Evolutionary conservation across 352 stramenopile genomes (phyloP).

Genomic region (Phytophthora capsici): DNA sequence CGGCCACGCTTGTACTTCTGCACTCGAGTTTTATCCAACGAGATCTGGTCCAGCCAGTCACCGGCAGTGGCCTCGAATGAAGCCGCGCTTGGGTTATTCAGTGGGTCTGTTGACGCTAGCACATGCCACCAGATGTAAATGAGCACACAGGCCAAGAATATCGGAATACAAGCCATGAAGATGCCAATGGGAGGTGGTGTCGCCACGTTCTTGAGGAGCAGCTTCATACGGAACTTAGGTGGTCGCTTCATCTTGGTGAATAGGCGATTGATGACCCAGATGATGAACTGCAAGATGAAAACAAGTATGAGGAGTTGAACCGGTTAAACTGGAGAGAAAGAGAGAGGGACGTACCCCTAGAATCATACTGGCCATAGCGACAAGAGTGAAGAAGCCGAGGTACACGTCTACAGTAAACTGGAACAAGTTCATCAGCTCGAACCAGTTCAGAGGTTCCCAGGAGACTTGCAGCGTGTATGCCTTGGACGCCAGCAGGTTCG

Average conservation of each 20-base stretch:
- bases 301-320: not conserved
- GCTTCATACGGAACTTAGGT: conserved; percentile 92
- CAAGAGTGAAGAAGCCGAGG: conserved; percentile 93
- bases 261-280: conserved; percentile 95
- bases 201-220: conserved; percentile 91
- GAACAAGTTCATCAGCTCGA: conserved; percentile 96
- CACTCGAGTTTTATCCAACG: conserved; percentile 78
- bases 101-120: conserved; percentile 53
- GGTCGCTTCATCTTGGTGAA: conserved; percentile 96
- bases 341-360: conserved; percentile 68
- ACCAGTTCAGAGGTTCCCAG: conserved; percentile 93
- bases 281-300: conserved; percentile 58
- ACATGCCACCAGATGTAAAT: conserved; percentile 88
- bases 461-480: conserved; percentile 90
- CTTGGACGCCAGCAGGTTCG: conserved; percentile 62
- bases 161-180: conserved; percentile 64
- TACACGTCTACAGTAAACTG: conserved; percentile 96
- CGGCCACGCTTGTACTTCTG: conserved; percentile 87
- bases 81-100: conserved; percentile 54
- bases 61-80: conserved; percentile 89
- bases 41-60: conserved; percentile 90
- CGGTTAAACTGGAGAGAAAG: not conserved
- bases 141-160: conserved; percentile 57
- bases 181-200: conserved; percentile 86
- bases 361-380: conserved; percentile 89